Conservation (phyloP, 129 eudicot genomes). For the Ambrosia artemisiifolia region DNA sequence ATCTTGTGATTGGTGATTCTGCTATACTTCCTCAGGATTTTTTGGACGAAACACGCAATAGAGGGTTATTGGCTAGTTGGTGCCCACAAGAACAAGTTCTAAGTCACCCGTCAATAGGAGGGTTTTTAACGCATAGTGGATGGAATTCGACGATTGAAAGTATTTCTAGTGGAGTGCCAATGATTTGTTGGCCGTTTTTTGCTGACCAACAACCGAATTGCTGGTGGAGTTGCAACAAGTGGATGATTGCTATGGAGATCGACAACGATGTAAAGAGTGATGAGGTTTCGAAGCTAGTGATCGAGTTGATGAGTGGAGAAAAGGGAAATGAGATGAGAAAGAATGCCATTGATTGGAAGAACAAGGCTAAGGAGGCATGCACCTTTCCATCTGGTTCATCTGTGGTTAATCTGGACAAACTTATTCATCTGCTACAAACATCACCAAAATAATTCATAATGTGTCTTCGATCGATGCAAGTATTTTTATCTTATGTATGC, state of each 20-base stretch:
- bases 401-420: slow-evolving; percentile 20
- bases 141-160: slow-evolving; percentile 37
- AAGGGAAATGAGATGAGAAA: slow-evolving; percentile 26
- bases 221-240: slow-evolving; percentile 29
- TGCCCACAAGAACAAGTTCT: slow-evolving; percentile 41
- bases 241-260: slow-evolving; percentile 35
- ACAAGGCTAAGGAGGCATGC: slow-evolving; percentile 36
- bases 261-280: slow-evolving; percentile 22
- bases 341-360: slow-evolving; percentile 26
- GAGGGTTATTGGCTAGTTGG: slow-evolving; percentile 36
- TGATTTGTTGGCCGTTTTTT: slow-evolving; percentile 42
- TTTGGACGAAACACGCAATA: slow-evolving; percentile 9
- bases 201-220: slow-evolving; percentile 34
- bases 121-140: slow-evolving; percentile 34
- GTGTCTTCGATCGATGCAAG: background rate
- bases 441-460: slow-evolving; percentile 2
- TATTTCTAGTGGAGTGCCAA: slow-evolving; percentile 35
- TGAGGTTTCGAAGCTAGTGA: slow-evolving; percentile 32
- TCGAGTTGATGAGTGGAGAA: slow-evolving; percentile 37
- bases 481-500: background rate
- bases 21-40: slow-evolving; percentile 24
- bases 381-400: slow-evolving; percentile 30
- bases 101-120: slow-evolving; percentile 27
- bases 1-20: slow-evolving; percentile 29
- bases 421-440: slow-evolving; percentile 10